Conservation (phyloP, 495 filamentous ascomycete genomes). For the Hyaloscypha hepaticicola region DNA sequence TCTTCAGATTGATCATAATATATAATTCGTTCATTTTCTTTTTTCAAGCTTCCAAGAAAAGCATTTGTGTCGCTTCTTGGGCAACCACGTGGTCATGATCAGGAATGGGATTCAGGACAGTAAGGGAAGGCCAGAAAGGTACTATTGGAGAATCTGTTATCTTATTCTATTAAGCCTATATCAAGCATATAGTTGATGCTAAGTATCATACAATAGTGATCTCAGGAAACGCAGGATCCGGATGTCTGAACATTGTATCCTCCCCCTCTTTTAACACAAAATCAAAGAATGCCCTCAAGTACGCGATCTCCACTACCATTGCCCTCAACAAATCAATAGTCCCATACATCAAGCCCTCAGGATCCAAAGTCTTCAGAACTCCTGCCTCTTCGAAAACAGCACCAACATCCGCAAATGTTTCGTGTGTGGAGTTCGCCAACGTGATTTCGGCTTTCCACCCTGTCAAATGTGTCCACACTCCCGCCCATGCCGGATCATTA, state of each 20-base stretch:
- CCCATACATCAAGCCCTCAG: neutral
- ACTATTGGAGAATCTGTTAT: no score
- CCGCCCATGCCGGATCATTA: neutral
- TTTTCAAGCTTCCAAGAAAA: no score
- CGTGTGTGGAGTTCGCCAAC: neutral
- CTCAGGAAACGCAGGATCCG: slow-evolving; percentile 3
- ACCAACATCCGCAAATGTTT: neutral
- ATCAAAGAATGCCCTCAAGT: slow-evolving; percentile 7
- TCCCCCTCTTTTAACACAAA: neutral
- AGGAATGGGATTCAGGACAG: no score
- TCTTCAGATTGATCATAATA: no score
- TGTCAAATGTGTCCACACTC: slow-evolving; percentile 1
- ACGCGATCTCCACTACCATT: neutral
- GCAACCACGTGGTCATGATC: no score
- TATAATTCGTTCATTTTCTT: no score
- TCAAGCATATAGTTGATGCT: no score
- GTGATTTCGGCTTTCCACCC: slow-evolving; percentile 7
- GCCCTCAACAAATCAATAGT: slow-evolving; percentile 5
- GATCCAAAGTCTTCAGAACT: neutral
- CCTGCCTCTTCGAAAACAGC: slow-evolving; percentile 2
- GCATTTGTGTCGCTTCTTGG: no score
- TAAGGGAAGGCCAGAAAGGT: no score
- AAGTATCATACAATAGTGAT: neutral
- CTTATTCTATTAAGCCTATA: no score
- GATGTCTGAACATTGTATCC: neutral